phyloP scores from a whole-genome alignment of 805 yeast species.

The Wickerhamiella lipophila region DNA sequence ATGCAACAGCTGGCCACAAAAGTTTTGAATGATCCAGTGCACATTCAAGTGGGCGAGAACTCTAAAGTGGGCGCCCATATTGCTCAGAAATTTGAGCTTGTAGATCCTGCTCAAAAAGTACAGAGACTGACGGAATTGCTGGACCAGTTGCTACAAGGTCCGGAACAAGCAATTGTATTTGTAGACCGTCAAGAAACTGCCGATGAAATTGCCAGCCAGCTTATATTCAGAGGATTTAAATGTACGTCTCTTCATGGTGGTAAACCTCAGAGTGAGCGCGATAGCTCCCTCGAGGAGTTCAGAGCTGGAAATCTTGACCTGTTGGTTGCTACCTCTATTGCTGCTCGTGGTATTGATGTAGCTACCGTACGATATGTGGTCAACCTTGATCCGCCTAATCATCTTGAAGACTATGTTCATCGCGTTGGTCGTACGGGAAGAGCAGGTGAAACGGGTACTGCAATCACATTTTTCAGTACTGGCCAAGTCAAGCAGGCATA shows the following conservation, averaged over 20 bases:
- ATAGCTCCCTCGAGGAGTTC: slow-evolving; percentile 59
- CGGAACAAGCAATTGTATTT: slow-evolving; percentile 49
- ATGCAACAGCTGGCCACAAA: slow-evolving; percentile 64
- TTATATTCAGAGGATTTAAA: slow-evolving; percentile 41
- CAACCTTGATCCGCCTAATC: slow-evolving; percentile 71
- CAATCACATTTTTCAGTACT: slow-evolving; percentile 57
- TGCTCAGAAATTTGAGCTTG: slow-evolving; percentile 52
- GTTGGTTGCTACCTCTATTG: slow-evolving; percentile 81
- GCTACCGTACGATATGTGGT: slow-evolving; percentile 68
- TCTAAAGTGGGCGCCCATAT: slow-evolving; percentile 75
- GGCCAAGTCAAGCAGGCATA: slow-evolving; percentile 51
- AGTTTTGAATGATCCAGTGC: slow-evolving; percentile 51
- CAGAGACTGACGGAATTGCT: slow-evolving; percentile 41
- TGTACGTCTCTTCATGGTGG: slow-evolving; percentile 83
- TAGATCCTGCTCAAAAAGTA: slow-evolving; percentile 43
- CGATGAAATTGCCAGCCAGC: slow-evolving; percentile 49
- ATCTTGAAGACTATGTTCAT: slow-evolving; percentile 91
- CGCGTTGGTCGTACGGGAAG: slow-evolving; percentile 94
- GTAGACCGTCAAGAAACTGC: slow-evolving; percentile 82
- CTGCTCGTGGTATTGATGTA: slow-evolving; percentile 94
- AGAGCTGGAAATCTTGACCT: slow-evolving; percentile 44
- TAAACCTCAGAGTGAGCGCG: slow-evolving; percentile 72
- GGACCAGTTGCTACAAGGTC: slow-evolving; percentile 31
- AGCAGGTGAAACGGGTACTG: slow-evolving; percentile 66
- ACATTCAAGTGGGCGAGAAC: slow-evolving; percentile 66